These are phyloP conservation scores for peach (Prunus persica) DNA, from an alignment of 306 rosid genomes.

Conservation along the genomic window DNA sequence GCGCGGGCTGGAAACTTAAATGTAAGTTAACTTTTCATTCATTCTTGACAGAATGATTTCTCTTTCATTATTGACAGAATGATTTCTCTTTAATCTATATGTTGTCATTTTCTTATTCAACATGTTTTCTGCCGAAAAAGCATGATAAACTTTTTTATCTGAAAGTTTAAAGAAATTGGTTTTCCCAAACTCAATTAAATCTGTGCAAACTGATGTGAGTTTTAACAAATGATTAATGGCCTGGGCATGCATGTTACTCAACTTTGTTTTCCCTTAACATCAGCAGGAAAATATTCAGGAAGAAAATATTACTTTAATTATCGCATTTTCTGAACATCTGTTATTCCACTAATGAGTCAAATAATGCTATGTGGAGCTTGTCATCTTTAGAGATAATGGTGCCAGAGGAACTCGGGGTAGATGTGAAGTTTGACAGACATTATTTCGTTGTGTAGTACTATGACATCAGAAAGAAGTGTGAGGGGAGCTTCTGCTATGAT, in stretches of 20 bases:
- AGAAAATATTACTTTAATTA: neutral
- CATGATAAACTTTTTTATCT: neutral
- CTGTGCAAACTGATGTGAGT: too few relatives aligned
- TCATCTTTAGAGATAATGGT: neutral
- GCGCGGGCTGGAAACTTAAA: constrained; percentile 67
- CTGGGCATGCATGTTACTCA: neutral
- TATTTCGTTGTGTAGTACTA: constrained; percentile 64
- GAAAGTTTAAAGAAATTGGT: neutral
- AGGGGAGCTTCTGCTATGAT: constrained; percentile 87
- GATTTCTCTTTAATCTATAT: constrained; percentile 13
- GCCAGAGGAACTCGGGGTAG: neutral
- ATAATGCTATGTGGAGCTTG: neutral
- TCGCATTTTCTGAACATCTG: neutral
- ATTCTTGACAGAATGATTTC: constrained; percentile 8
- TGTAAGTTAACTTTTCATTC: constrained; percentile 42
- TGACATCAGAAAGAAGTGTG: constrained; percentile 88
- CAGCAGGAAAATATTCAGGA: neutral
- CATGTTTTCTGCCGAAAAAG: neutral
- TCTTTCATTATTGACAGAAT: constrained; percentile 8
- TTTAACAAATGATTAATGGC: neutral
- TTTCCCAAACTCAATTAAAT: neutral
- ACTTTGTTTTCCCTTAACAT: neutral
- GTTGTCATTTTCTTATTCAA: neutral
- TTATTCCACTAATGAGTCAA: neutral
- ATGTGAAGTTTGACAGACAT: constrained; percentile 31